These are phyloP conservation scores for Pseudogymnoascus sp. DNA, from an alignment of 2,329 filamentous ascomycete genomes.

Conservation along the genomic window DNA sequence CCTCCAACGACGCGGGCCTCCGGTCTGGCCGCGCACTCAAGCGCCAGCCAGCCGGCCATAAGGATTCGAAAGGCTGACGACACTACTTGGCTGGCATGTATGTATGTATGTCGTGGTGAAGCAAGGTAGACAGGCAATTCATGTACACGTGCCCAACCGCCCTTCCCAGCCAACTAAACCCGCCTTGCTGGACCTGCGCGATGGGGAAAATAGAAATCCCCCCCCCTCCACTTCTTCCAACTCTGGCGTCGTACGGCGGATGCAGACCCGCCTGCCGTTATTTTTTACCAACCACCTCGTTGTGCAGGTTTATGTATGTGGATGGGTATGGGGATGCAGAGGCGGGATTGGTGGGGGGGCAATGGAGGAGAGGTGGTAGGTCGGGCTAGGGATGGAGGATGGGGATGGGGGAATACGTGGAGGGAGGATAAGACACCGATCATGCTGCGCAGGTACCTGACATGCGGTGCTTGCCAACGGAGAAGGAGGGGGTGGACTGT, in stretches of 20 bases:
- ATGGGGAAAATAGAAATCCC: background rate
- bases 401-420: background rate
- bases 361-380: background rate
- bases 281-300: background rate
- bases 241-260: background rate
- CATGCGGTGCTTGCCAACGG: background rate
- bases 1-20: background rate
- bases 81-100: background rate
- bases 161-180: background rate
- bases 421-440: conserved; percentile 6
- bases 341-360: background rate
- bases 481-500: background rate
- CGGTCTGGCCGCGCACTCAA: background rate
- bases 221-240: background rate
- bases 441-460: conserved; percentile 1
- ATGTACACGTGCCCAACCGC: conserved; percentile 6
- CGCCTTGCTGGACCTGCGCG: background rate
- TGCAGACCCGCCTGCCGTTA: background rate
- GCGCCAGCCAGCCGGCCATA: background rate
- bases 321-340: background rate
- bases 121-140: background rate
- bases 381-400: background rate
- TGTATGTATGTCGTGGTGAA: background rate
- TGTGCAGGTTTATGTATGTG: background rate
- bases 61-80: background rate